Evolutionary conservation across 179 eudicot species (phyloP).

Genomic region (Beta macrorhiza): DNA sequence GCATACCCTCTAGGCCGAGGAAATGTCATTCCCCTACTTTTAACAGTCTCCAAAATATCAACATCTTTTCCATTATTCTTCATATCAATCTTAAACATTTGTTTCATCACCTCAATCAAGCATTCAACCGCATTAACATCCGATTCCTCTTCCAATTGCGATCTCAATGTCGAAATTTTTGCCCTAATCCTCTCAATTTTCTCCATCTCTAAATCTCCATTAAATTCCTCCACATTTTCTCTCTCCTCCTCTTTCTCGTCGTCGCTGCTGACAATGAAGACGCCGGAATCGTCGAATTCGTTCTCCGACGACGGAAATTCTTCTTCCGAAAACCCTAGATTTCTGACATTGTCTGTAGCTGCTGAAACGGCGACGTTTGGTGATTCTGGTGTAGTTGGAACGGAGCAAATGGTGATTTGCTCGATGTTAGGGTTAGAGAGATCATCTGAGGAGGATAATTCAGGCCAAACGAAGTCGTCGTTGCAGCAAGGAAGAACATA

Average conservation of each 20-base stretch:
- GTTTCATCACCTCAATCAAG: background rate
- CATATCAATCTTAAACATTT: background rate
- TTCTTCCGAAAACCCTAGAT: background rate
- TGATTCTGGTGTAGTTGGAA: background rate
- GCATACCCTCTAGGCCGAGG: background rate
- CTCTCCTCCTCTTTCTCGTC: background rate
- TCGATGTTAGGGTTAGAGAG: background rate
- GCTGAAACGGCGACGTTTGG: background rate
- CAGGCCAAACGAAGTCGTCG: background rate
- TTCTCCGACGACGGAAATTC: background rate
- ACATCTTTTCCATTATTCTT: background rate
- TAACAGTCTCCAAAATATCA: constrained; percentile 4
- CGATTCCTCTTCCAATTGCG: too few species aligned
- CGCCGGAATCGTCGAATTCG: background rate
- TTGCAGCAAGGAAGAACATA: background rate
- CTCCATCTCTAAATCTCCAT: background rate
- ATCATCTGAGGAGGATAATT: background rate
- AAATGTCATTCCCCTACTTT: constrained; percentile 10
- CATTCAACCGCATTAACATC: background rate
- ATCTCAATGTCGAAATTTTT: background rate
- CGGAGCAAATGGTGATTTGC: background rate
- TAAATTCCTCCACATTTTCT: background rate
- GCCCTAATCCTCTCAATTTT: background rate
- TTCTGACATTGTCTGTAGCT: background rate
- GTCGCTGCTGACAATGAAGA: background rate